These are phyloP conservation scores for Rhizopus delemar DNA, from an alignment of 371 early-diverging fungal species.

Conservation along the genomic window DNA sequence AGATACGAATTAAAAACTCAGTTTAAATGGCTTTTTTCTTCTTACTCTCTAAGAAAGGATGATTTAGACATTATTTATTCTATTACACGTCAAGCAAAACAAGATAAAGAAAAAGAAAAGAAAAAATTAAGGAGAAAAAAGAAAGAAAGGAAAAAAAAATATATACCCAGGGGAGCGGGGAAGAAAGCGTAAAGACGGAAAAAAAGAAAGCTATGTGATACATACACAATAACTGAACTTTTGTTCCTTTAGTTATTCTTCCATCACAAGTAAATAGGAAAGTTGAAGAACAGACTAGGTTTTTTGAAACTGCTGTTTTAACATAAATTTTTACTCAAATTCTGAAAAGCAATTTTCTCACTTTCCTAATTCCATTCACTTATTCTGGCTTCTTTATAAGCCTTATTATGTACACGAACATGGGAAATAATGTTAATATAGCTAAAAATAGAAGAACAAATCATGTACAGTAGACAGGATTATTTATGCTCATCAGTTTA, in stretches of 20 bases:
- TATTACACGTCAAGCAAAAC: neutral
- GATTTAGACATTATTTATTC: slow-evolving; percentile 24
- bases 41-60: slow-evolving; percentile 37
- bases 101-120: slow-evolving; percentile 1
- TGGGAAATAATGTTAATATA: too few species aligned
- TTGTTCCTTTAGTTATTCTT: too few species aligned
- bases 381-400: neutral
- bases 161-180: neutral
- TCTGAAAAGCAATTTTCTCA: neutral
- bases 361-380: neutral
- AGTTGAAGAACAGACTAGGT: neutral
- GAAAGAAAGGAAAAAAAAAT: slow-evolving; percentile 3
- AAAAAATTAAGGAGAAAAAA: slow-evolving; percentile 7
- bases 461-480: too few species aligned
- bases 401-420: too few species aligned
- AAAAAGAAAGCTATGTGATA: neutral
- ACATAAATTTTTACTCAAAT: neutral
- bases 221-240: too few species aligned
- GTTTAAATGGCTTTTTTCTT: neutral
- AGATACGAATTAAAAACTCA: slow-evolving; percentile 1
- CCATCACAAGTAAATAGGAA: neutral
- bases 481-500: too few species aligned
- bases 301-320: neutral
- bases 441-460: too few species aligned
- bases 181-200: slow-evolving; percentile 6